These are phyloP conservation scores for Chaetoscypha palmicola DNA, from an alignment of 2,329 filamentous ascomycete species.

Conservation along the genomic window DNA sequence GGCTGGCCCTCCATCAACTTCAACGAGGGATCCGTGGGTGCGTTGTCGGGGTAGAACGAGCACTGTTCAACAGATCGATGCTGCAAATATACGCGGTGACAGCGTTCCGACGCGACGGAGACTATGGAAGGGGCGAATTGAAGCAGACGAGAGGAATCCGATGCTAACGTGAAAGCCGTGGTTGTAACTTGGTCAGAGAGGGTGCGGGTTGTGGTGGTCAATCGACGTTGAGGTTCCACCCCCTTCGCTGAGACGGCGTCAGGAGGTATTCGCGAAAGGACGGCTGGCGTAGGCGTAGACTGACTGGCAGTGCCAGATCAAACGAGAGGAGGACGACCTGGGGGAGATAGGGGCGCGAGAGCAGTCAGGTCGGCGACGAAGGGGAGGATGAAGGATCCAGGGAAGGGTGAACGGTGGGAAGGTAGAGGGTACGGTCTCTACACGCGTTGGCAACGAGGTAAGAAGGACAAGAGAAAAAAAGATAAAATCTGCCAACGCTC, in stretches of 20 bases:
- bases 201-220: no score
- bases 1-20: conserved; percentile 32
- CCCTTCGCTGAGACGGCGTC: neutral
- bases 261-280: neutral
- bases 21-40: conserved; percentile 20
- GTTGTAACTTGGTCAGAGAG: neutral
- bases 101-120: neutral
- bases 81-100: conserved; percentile 1
- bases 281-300: neutral
- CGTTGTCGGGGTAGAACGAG: conserved; percentile 5
- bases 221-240: neutral
- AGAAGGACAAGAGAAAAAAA: no score
- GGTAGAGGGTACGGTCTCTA: no score
- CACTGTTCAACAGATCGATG: conserved; percentile 9
- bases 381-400: no score
- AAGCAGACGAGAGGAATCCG: neutral
- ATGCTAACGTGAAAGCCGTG: neutral
- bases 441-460: no score
- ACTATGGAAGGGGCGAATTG: neutral
- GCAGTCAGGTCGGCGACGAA: no score
- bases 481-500: no score
- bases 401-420: no score
- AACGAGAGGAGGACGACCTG: conserved; percentile 1
- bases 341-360: no score
- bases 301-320: conserved; percentile 6